Conservation (phyloP, 345 rosid genomes). For the Citrus unshiu region DNA sequence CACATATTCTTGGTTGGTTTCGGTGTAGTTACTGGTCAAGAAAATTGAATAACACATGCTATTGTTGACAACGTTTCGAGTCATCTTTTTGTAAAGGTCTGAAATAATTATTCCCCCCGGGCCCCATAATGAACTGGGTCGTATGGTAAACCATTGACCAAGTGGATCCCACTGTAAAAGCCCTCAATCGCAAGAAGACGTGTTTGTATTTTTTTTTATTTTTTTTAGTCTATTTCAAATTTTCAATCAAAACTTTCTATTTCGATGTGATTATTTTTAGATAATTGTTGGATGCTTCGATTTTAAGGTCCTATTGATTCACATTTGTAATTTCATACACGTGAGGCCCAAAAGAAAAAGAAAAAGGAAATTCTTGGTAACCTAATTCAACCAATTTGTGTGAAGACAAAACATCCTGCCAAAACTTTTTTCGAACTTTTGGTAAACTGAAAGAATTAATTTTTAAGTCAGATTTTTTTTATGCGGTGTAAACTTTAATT, state of each 20-base stretch:
- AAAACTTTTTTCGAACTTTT: neutral
- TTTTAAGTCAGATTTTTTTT: neutral
- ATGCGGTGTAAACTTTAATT: neutral
- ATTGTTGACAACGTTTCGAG: neutral
- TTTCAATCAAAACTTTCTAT: neutral
- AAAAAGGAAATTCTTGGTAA: neutral
- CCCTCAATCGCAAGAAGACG: neutral
- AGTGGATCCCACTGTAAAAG: neutral
- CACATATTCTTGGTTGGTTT: neutral
- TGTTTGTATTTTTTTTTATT: neutral
- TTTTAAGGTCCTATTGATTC: neutral
- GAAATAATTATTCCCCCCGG: neutral
- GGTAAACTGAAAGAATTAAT: neutral
- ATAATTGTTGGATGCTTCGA: neutral
- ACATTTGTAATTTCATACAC: neutral
- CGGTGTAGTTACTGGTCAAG: neutral
- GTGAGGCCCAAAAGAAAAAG: neutral
- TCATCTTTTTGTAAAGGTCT: neutral
- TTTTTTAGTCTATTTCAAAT: no score
- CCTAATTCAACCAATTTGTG: neutral
- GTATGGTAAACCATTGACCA: neutral
- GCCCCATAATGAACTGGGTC: neutral
- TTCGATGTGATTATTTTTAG: neutral
- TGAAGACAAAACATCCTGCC: neutral
- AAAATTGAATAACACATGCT: slow-evolving; percentile 2